phyloP scores from a whole-genome alignment of 2,329 filamentous ascomycete species.

The Phaeosphaeria sp. region DNA sequence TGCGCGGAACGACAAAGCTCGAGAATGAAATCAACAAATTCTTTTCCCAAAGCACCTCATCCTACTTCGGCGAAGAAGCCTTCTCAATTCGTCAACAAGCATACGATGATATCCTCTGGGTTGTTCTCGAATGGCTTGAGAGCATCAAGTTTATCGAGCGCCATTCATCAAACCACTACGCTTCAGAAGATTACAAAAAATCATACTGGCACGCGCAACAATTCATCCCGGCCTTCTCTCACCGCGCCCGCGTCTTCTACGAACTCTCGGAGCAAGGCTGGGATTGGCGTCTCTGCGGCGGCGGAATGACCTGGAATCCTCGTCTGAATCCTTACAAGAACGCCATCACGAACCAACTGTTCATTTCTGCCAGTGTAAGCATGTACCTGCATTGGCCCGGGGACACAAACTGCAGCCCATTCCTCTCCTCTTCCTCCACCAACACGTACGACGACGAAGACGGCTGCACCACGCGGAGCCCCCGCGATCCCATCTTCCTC shows the following conservation, averaged over 20 bases:
- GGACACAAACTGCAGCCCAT: constrained; percentile 76
- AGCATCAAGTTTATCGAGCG: constrained; percentile 75
- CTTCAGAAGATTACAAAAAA: constrained; percentile 12
- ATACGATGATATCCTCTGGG: constrained; percentile 95
- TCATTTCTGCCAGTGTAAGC: constrained; percentile 79
- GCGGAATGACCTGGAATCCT: constrained; percentile 92
- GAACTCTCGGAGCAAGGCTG: constrained; percentile 80
- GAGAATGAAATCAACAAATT: constrained; percentile 85
- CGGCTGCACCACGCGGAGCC: constrained; percentile 3
- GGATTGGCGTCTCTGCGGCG: constrained; percentile 80
- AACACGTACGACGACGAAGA: constrained; percentile 14
- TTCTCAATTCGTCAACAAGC: constrained; percentile 78
- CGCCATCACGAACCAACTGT: constrained; percentile 93
- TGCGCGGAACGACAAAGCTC: constrained; percentile 39
- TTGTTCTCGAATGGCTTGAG: constrained; percentile 90
- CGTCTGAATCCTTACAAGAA: constrained; percentile 83
- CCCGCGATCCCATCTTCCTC: constrained; percentile 69
- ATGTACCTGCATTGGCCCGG: constrained; percentile 94
- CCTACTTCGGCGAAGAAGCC: constrained; percentile 86
- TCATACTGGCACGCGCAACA: constrained; percentile 75
- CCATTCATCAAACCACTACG: constrained; percentile 72
- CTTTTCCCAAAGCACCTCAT: constrained; percentile 77
- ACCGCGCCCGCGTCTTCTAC: constrained; percentile 85
- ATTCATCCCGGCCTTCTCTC: constrained; percentile 79
- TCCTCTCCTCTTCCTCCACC: constrained; percentile 49